Conservation (phyloP, 495 filamentous ascomycete species). For the Neurospora sp. region DNA sequence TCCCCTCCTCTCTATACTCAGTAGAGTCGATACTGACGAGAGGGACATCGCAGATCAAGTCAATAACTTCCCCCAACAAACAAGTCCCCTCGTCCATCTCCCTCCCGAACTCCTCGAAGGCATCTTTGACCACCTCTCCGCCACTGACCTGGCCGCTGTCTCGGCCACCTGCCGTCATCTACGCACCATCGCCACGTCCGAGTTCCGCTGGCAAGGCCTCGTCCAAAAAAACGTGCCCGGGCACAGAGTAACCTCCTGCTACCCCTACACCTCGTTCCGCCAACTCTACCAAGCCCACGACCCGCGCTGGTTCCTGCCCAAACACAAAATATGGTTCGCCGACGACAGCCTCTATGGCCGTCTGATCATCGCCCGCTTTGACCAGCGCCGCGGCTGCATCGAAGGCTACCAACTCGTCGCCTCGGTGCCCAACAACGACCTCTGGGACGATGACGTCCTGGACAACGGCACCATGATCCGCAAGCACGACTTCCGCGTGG, state of each 20-base stretch:
- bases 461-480: constrained; percentile 63
- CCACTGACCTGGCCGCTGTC: constrained; percentile 44
- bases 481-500: constrained; percentile 56
- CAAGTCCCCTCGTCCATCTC: constrained; percentile 32
- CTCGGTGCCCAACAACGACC: constrained; percentile 20
- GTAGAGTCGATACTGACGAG: background rate
- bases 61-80: background rate
- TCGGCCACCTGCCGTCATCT: constrained; percentile 48
- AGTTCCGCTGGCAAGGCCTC: constrained; percentile 52
- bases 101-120: constrained; percentile 54
- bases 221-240: constrained; percentile 54
- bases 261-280: constrained; percentile 50
- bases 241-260: constrained; percentile 40
- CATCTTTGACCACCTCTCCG: constrained; percentile 51
- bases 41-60: background rate
- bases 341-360: constrained; percentile 61
- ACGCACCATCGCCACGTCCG: constrained; percentile 39
- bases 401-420: constrained; percentile 73
- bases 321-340: constrained; percentile 75
- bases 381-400: constrained; percentile 61
- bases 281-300: constrained; percentile 65
- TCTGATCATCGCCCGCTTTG: constrained; percentile 63
- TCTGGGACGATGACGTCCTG: constrained; percentile 8
- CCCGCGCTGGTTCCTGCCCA: constrained; percentile 75
- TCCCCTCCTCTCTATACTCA: background rate